These are phyloP conservation scores for Suhomyces chickasaworum DNA, from an alignment of 1,139 yeast genomes.

Conservation along the genomic window DNA sequence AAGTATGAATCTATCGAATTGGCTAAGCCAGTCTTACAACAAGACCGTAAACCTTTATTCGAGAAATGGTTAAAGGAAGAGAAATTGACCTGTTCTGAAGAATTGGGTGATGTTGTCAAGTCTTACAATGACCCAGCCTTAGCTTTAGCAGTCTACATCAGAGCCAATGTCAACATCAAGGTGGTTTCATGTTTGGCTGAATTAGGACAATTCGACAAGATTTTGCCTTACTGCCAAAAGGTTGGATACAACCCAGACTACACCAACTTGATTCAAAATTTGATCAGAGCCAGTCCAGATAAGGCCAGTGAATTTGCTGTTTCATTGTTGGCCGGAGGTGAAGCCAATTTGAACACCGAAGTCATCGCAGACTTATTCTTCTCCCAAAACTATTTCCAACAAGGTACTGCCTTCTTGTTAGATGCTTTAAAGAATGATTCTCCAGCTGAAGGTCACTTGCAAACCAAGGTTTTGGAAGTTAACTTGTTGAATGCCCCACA, in stretches of 20 bases:
- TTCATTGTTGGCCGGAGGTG: slow-evolving; percentile 67
- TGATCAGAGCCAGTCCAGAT: slow-evolving; percentile 93
- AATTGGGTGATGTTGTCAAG: slow-evolving; percentile 93
- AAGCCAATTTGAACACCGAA: slow-evolving; percentile 74
- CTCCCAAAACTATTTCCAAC: slow-evolving; percentile 92
- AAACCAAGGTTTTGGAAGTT: slow-evolving; percentile 91
- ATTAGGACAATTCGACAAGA: slow-evolving; percentile 94
- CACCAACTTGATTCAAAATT: slow-evolving; percentile 84
- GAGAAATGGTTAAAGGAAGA: slow-evolving; percentile 98
- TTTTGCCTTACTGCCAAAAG: slow-evolving; percentile 89
- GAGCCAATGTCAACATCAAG: slow-evolving; percentile 83
- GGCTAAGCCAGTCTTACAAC: slow-evolving; percentile 94
- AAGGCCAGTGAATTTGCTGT: slow-evolving; percentile 97
- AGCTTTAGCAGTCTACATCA: slow-evolving; percentile 88
- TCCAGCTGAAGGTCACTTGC: slow-evolving; percentile 95
- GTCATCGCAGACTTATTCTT: slow-evolving; percentile 91
- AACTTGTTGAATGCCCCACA: slow-evolving; percentile 96
- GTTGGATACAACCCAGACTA: slow-evolving; percentile 89
- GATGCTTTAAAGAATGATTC: slow-evolving; percentile 94
- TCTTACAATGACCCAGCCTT: slow-evolving; percentile 76
- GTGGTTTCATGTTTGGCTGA: slow-evolving; percentile 94
- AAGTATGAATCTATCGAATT: slow-evolving; percentile 93
- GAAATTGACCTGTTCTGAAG: slow-evolving; percentile 91
- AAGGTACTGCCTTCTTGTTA: slow-evolving; percentile 96
- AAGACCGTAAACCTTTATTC: slow-evolving; percentile 88